Evolutionary conservation across 441 rosid genomes (phyloP).

Genomic region (Biscutella laevigata): DNA sequence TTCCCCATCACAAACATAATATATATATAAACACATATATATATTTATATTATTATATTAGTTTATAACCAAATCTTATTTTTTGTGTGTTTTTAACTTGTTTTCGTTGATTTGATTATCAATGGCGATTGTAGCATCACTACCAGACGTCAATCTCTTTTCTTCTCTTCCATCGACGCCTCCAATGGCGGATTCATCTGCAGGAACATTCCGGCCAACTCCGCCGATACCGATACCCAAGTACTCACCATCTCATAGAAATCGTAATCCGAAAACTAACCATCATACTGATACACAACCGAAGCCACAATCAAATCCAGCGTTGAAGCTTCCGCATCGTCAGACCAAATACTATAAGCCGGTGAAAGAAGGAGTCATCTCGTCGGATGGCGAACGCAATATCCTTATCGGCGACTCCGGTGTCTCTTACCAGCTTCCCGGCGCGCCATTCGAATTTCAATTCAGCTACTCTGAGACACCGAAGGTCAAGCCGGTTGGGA

Average conservation of each 20-base stretch:
- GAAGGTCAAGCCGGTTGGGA: constrained; percentile 60
- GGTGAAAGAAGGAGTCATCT: constrained; percentile 46
- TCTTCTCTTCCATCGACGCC: constrained; percentile 55
- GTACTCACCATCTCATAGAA: constrained; percentile 38
- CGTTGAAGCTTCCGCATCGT: constrained; percentile 56
- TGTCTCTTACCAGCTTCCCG: constrained; percentile 75
- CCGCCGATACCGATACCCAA: constrained; percentile 60
- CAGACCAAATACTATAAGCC: constrained; percentile 64
- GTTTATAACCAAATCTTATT: no score
- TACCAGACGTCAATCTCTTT: constrained; percentile 53
- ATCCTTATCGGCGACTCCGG: constrained; percentile 73
- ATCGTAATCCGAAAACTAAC: constrained; percentile 20
- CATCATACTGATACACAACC: constrained; percentile 3
- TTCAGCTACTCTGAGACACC: constrained; percentile 85
- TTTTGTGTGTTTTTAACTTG: no score
- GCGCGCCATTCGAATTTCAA: constrained; percentile 89
- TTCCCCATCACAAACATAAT: no score
- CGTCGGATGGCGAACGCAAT: constrained; percentile 60
- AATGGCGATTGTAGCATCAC: constrained; percentile 46
- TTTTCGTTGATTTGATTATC: no score
- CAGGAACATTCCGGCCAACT: constrained; percentile 23
- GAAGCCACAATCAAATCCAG: constrained; percentile 31
- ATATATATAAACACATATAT: no score
- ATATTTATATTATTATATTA: no score
- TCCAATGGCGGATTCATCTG: constrained; percentile 30